These are phyloP conservation scores for Nannochloropsis gaditana DNA, from an alignment of 108 stramenopile species.

Conservation along the genomic window DNA sequence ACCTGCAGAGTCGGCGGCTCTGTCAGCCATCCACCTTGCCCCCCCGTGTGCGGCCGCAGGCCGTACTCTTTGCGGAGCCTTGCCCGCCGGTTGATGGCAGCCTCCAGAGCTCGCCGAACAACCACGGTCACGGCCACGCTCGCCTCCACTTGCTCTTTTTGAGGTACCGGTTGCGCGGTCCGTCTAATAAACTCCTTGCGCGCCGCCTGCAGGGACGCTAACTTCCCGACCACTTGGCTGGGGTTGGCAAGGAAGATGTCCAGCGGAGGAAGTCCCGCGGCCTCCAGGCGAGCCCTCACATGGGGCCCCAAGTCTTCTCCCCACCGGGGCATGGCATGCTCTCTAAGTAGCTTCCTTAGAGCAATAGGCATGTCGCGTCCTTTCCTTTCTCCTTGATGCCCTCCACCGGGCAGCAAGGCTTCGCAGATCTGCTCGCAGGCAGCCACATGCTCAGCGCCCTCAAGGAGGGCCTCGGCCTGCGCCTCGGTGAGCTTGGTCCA, in stretches of 20 bases:
- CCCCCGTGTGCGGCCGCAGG: not conserved
- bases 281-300: not conserved
- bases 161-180: not conserved
- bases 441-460: not conserved
- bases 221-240: not conserved
- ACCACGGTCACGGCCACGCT: not conserved
- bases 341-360: not conserved
- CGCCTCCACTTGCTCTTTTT: not conserved
- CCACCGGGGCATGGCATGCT: conserved; percentile 11
- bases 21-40: not conserved
- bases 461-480: not conserved
- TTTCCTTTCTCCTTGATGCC: not conserved
- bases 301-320: not conserved
- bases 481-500: conserved; percentile 7
- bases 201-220: not conserved
- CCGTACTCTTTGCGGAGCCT: not conserved
- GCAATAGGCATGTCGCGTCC: not conserved
- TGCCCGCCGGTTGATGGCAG: not conserved
- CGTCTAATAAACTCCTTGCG: not conserved
- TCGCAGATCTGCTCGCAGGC: not conserved
- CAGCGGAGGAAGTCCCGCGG: not conserved
- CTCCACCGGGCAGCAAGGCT: not conserved
- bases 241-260: not conserved
- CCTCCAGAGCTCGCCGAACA: not conserved
- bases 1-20: not conserved